Evolutionary conservation across 352 stramenopile species (phyloP).

Genomic region (Plasmopara halstedii): DNA sequence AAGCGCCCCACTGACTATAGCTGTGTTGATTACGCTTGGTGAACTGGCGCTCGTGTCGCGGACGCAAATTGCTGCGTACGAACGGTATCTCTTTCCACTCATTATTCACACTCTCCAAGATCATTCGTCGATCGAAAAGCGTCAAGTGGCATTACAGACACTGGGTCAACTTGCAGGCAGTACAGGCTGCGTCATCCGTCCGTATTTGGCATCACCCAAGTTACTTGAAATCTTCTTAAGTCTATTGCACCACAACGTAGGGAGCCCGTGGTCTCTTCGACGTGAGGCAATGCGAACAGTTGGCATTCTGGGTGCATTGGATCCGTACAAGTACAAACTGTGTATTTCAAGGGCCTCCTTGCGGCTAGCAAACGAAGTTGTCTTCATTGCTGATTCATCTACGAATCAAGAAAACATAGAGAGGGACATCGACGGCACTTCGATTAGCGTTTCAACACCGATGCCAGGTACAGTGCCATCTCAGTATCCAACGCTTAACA

Average conservation of each 20-base stretch:
- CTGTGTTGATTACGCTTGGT: conserved; percentile 76
- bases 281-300: conserved; percentile 96
- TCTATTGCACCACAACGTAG: conserved; percentile 88
- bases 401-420: conserved; percentile 9
- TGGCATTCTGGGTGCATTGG: conserved; percentile 92
- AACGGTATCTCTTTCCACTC: conserved; percentile 92
- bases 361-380: conserved; percentile 59
- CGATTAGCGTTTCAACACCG: conserved; percentile 12
- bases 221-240: conserved; percentile 92
- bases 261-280: conserved; percentile 88
- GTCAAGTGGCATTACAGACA: conserved; percentile 93
- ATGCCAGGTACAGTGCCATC: conserved; percentile 9
- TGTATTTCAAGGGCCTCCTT: conserved; percentile 62
- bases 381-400: conserved; percentile 21
- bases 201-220: conserved; percentile 94
- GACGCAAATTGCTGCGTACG: conserved; percentile 88
- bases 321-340: conserved; percentile 94
- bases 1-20: conserved; percentile 71
- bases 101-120: conserved; percentile 96
- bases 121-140: conserved; percentile 92
- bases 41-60: conserved; percentile 90
- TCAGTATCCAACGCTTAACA: conserved; percentile 39
- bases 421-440: conserved; percentile 6
- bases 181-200: conserved; percentile 90
- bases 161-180: conserved; percentile 92